These are phyloP conservation scores for Thielaviopsis cerberus DNA, from an alignment of 2,329 filamentous ascomycete species.

Conservation along the genomic window DNA sequence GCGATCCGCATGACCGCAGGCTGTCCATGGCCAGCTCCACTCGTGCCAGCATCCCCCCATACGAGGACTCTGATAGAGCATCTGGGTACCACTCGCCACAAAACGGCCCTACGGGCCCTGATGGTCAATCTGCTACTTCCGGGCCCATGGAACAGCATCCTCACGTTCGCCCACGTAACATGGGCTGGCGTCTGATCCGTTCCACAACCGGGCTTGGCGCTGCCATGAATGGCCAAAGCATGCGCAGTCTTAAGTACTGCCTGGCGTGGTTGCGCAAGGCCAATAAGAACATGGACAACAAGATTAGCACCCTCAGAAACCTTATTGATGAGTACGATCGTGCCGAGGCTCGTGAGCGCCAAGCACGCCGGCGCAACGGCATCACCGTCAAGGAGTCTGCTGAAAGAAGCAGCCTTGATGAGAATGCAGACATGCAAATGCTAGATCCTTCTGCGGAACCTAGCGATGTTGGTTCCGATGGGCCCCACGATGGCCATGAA, in stretches of 20 bases:
- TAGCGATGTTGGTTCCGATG: conserved; percentile 4
- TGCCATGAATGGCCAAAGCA: conserved; percentile 75
- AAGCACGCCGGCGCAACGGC: conserved; percentile 2
- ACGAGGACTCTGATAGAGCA: conserved; percentile 3
- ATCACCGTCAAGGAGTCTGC: conserved; percentile 7
- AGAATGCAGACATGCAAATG: conserved; percentile 13
- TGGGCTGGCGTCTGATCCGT: conserved; percentile 48
- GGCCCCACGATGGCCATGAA: neutral
- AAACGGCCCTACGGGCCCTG: conserved; percentile 17
- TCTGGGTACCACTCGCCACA: conserved; percentile 13
- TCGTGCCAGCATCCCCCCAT: conserved; percentile 1
- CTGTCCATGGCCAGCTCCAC: conserved; percentile 10
- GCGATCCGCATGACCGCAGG: conserved; percentile 17
- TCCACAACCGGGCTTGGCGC: conserved; percentile 81
- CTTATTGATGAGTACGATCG: conserved; percentile 67
- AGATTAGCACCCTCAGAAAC: conserved; percentile 54
- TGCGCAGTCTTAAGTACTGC: conserved; percentile 71
- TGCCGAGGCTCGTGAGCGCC: conserved; percentile 16
- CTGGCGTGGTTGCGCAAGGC: conserved; percentile 63
- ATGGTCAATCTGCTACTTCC: conserved; percentile 10
- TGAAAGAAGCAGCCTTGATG: conserved; percentile 4
- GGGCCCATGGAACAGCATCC: neutral
- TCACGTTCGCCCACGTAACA: conserved; percentile 1
- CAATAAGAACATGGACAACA: conserved; percentile 59
- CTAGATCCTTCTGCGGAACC: conserved; percentile 16